phyloP scores from a whole-genome alignment of 805 yeast genomes.

The Saccharomycopsis selenospora region DNA sequence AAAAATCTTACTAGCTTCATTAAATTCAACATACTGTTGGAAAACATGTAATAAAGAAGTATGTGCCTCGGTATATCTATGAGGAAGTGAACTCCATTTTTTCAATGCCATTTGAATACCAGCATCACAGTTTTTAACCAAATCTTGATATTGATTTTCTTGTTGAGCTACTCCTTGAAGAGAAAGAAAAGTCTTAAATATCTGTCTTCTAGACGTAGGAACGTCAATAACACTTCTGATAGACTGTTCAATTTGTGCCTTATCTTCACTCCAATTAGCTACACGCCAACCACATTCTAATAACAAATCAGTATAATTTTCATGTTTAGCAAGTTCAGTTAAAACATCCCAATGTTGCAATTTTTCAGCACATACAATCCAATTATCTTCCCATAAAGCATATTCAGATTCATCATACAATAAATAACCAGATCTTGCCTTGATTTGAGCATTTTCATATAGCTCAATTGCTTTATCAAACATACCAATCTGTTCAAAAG shows the following conservation, averaged over 20 bases:
- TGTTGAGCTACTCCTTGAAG: slow-evolving; percentile 92
- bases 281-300: slow-evolving; percentile 99
- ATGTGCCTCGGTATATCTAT: slow-evolving; percentile 70
- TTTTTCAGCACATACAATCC: slow-evolving; percentile 96
- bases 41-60: slow-evolving; percentile 84
- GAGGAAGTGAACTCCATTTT: slow-evolving; percentile 89
- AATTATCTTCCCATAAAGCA: slow-evolving; percentile 95
- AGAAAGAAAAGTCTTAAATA: slow-evolving; percentile 87
- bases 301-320: slow-evolving; percentile 88
- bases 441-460: slow-evolving; percentile 94
- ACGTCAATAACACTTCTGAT: slow-evolving; percentile 96
- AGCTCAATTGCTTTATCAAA: slow-evolving; percentile 92
- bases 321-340: slow-evolving; percentile 94
- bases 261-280: slow-evolving; percentile 95
- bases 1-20: slow-evolving; percentile 94
- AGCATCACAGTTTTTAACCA: slow-evolving; percentile 83
- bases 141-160: slow-evolving; percentile 74
- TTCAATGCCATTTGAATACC: slow-evolving; percentile 88
- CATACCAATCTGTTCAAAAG: slow-evolving; percentile 89
- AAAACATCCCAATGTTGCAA: slow-evolving; percentile 96
- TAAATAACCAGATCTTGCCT: slow-evolving; percentile 89
- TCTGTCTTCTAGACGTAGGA: slow-evolving; percentile 94
- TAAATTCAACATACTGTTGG: slow-evolving; percentile 94
- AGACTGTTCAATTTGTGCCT: slow-evolving; percentile 88
- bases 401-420: slow-evolving; percentile 96